A percentile compares a stretch with the other conserved stretches of the same genome.
These are phyloP conservation scores for Diacronema lutheri DNA, from an alignment of 78 protist genomes.

Conservation along the genomic window DNA sequence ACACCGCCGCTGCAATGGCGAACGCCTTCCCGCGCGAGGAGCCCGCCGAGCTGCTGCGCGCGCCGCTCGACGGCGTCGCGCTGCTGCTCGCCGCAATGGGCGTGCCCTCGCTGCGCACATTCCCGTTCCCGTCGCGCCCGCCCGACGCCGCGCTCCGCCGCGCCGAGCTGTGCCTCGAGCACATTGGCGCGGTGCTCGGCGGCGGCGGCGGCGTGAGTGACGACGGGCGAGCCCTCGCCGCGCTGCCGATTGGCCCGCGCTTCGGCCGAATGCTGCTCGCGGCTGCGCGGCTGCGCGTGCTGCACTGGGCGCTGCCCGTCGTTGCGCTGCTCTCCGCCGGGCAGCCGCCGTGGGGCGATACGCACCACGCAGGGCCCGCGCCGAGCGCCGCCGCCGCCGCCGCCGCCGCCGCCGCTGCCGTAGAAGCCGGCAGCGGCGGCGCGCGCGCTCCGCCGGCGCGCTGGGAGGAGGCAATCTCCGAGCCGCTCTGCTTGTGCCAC, in stretches of 20 bases:
- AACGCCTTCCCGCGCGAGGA: conserved; percentile 26
- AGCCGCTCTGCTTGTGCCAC: no score
- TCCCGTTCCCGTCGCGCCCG: conserved; percentile 59
- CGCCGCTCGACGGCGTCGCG: conserved; percentile 69
- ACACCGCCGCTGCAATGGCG: conserved; percentile 74
- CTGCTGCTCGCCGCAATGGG: conserved; percentile 47
- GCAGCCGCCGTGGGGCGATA: background rate
- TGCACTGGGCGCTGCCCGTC: conserved; percentile 62
- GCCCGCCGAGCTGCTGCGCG: conserved; percentile 78
- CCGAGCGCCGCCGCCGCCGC: background rate
- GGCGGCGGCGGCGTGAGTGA: no score
- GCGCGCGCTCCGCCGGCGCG: background rate
- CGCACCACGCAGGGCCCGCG: no score
- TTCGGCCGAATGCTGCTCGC: conserved; percentile 75
- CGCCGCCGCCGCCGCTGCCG: conserved; percentile 14
- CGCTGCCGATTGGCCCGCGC: conserved; percentile 68
- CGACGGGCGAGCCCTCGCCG: background rate
- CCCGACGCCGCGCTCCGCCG: conserved; percentile 11
- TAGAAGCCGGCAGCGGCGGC: background rate
- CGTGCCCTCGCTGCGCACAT: background rate
- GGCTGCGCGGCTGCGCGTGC: conserved; percentile 49
- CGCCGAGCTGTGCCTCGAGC: background rate
- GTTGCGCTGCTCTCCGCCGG: conserved; percentile 71
- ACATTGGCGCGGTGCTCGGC: background rate
- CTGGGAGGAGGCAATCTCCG: background rate